phyloP scores from a whole-genome alignment of 75 land plant species.

The Larix kaempferi region DNA sequence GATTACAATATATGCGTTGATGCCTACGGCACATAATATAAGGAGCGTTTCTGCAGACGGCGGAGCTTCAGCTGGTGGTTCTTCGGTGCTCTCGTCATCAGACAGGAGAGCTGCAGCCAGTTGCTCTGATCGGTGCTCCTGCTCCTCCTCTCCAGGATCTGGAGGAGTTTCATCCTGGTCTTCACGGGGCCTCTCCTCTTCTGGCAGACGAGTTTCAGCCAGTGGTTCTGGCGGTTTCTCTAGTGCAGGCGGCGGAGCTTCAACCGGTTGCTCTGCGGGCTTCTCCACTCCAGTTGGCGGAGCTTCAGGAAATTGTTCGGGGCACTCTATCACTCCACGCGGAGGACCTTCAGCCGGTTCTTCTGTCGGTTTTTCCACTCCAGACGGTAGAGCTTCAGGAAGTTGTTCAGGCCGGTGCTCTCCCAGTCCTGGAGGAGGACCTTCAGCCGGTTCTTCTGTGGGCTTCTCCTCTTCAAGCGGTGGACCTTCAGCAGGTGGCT shows the following conservation, averaged over 20 bases:
- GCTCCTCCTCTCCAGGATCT: background rate
- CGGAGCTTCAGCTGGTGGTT: too few relatives aligned
- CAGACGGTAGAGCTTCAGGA: background rate
- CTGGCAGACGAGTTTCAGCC: background rate
- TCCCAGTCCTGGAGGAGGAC: too few relatives aligned
- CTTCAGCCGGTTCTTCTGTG: background rate
- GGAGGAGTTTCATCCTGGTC: background rate
- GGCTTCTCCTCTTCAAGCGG: background rate
- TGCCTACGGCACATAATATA: too few relatives aligned
- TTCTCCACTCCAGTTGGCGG: conserved; percentile 2
- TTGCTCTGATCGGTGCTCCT: background rate
- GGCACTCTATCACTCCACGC: background rate
- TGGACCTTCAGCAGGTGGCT: background rate
- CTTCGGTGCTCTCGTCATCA: too few relatives aligned
- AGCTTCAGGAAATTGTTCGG: conserved; percentile 1
- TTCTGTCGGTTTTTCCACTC: background rate
- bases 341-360: background rate
- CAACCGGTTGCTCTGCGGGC: conserved; percentile 9
- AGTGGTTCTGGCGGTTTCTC: background rate
- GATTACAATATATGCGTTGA: too few relatives aligned
- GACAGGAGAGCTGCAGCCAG: too few relatives aligned
- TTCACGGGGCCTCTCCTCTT: background rate
- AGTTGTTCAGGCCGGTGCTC: too few relatives aligned
- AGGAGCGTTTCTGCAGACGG: background rate
- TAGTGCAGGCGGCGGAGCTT: background rate